These are phyloP conservation scores for Bimuria novae-zelandiae DNA, from an alignment of 2,329 filamentous ascomycete genomes.

Conservation along the genomic window DNA sequence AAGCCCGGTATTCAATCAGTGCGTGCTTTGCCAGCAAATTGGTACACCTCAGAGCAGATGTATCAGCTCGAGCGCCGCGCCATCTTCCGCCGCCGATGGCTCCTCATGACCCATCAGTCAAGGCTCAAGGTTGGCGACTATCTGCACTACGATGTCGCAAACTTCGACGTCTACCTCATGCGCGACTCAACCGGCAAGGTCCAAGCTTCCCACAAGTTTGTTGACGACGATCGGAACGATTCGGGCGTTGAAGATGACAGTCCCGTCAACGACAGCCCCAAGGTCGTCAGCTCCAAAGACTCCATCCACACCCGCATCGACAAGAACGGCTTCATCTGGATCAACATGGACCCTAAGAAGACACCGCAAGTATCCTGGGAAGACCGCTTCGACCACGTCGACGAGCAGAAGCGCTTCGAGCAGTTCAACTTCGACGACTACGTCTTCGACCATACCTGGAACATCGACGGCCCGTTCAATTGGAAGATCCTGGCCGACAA, in stretches of 20 bases:
- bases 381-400: constrained; percentile 34
- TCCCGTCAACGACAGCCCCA: constrained; percentile 25
- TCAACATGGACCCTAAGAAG: constrained; percentile 44
- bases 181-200: constrained; percentile 44
- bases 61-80: constrained; percentile 56
- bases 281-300: constrained; percentile 46
- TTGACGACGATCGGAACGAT: constrained; percentile 35
- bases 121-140: constrained; percentile 62
- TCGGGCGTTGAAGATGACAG: neutral
- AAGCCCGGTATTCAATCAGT: constrained; percentile 25
- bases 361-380: constrained; percentile 37
- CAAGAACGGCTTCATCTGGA: constrained; percentile 41
- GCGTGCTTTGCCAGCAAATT: constrained; percentile 49
- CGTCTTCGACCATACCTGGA: constrained; percentile 49
- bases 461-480: constrained; percentile 38
- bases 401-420: constrained; percentile 42
- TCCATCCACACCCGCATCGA: constrained; percentile 39
- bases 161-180: constrained; percentile 50
- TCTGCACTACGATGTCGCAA: constrained; percentile 54
- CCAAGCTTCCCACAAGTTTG: constrained; percentile 53
- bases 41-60: constrained; percentile 48
- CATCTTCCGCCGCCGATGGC: constrained; percentile 61
- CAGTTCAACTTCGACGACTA: constrained; percentile 49
- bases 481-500: constrained; percentile 56
- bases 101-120: constrained; percentile 59